A percentile compares a stretch with the other conserved stretches of the same genome.
Conservation (phyloP, 257 asterid genomes). For the Perilla frutescens region DNA sequence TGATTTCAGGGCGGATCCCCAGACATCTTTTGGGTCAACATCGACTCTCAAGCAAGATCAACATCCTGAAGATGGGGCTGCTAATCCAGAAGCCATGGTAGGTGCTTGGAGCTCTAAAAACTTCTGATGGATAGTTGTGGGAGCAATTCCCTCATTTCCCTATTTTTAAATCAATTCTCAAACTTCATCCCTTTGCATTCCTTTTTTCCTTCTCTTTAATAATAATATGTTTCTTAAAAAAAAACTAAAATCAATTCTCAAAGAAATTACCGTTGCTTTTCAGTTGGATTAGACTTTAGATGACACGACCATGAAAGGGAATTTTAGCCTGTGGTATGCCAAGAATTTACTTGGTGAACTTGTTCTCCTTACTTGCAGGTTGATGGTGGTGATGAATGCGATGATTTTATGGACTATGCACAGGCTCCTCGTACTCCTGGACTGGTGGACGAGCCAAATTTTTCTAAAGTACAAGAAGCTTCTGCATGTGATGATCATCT, state of each 20-base stretch:
- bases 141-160: neutral
- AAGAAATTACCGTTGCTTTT: constrained; percentile 4
- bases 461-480: constrained; percentile 74
- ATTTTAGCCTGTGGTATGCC: neutral
- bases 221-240: too few relatives aligned
- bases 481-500: constrained; percentile 87
- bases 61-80: constrained; percentile 53
- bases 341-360: constrained; percentile 29
- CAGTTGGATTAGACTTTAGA: constrained; percentile 11
- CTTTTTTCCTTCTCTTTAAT: too few relatives aligned
- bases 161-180: neutral
- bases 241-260: neutral
- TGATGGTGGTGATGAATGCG: constrained; percentile 54
- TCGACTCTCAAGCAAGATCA: constrained; percentile 61
- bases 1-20: constrained; percentile 73
- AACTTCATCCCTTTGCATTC: too few relatives aligned
- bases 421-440: constrained; percentile 96
- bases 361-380: constrained; percentile 48
- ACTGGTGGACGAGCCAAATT: constrained; percentile 74
- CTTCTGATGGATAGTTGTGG: constrained; percentile 26
- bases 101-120: constrained; percentile 34
- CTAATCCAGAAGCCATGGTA: constrained; percentile 59
- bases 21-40: constrained; percentile 59
- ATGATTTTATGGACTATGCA: constrained; percentile 71
- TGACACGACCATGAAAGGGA: neutral